Base-by-base conservation (phyloP, 2,329 filamentous ascomycete genomes). In the Diaporthe helianthi region DNA sequence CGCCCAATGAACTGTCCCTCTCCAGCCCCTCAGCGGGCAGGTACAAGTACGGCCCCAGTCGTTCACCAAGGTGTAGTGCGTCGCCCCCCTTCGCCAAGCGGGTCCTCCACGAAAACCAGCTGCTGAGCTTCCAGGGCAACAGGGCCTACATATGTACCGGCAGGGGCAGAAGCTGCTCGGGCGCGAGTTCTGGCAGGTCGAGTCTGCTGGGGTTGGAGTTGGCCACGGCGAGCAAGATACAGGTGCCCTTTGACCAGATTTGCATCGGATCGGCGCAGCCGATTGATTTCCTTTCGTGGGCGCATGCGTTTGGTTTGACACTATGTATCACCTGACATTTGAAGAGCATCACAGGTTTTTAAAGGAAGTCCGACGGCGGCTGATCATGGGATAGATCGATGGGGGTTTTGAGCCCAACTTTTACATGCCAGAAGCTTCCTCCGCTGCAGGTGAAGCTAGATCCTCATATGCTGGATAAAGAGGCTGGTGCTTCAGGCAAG, bases 1-100 rank as follows among this genome's bases (percentile, higher is more conserved):
- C 76, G 3, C 82, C 83, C 1, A 76, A 79, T 64, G 80, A 83
- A 68, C 76, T 85, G 6, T 79, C 79, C 6, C 83, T 80, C 73
- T 78, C 75, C 52, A 65, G 74, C 44, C 73, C 74, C 1, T 66
- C 75, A 6, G 75, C 76, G 0, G 85, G 82, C 78, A 72, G 71
- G 2, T 74, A 78, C 29, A 75, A 79, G 3, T 44, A 60, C 17
- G 22, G 22, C 9, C 41, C 33, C 3, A 36, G n/a, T 7, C 54
- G 24, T 44, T 60, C 15, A 22, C 36, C 36, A 60, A 60, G 19
- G 54, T 44, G 5, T 6, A 29, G 24, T 17, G 54, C 54, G 44
- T 60, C 36, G n/a, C n/a, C n/a, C n/a, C 44, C 44, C 15, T 44
- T 44, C 13, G 54, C 54, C 36, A 60, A 60, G 54, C 54, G 54